Base-by-base conservation (phyloP, 2,329 filamentous ascomycete genomes). In the Sporothrix humicola region DNA sequence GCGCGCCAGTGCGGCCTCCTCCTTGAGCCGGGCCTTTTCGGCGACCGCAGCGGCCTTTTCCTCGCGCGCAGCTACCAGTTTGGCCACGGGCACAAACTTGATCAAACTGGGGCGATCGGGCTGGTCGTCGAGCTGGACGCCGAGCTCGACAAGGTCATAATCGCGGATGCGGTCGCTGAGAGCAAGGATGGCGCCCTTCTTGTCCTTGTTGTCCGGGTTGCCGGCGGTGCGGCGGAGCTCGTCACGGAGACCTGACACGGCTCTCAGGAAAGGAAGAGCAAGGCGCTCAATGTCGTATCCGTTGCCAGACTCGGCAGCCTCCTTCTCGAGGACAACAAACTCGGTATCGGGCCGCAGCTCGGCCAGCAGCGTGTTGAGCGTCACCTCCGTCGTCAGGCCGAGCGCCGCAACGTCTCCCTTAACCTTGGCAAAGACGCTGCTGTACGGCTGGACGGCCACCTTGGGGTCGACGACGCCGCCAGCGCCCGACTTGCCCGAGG, bases 61-160 rank as follows among this genome's bases (percentile, higher is more conserved):
- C 69, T 87, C 85, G 3, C 88, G 85, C 2, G 83, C 79, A 79
- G 85, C 84, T 70, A 87, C 83, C 69, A 92, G 84, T 66, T 74
- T 74, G 63, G 88, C 86, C 56, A 85, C 84, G 3, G 90, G 89
- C 5, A 92, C 85, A 1, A 89, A 90, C 20, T 90, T 87, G 3
- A 93, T 87, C 61, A 93, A 84, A 0, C 91, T 90, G 0, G 85
- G 89, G 76, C 81, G 84, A 72, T 79, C 82, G 76, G 82, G 83
- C 46, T 90, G 88, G 78, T 93, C 91, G 79, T 93, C 91, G 15
- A 93, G 88, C 78, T 92, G 92, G 76, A 93, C 88, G 65, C 87
- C 89, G 0, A 92, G 82, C 73, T 91, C 85, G 83, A 89, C 92
- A 7, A 93, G 85, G 71, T 89, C 86, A 2, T 87, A 83, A 78